Evolutionary conservation across 2,329 filamentous ascomycete species (phyloP), one percentile per base, ranked within the genome.

Genomic region (Pseudogymnoascus sp.): DNA sequence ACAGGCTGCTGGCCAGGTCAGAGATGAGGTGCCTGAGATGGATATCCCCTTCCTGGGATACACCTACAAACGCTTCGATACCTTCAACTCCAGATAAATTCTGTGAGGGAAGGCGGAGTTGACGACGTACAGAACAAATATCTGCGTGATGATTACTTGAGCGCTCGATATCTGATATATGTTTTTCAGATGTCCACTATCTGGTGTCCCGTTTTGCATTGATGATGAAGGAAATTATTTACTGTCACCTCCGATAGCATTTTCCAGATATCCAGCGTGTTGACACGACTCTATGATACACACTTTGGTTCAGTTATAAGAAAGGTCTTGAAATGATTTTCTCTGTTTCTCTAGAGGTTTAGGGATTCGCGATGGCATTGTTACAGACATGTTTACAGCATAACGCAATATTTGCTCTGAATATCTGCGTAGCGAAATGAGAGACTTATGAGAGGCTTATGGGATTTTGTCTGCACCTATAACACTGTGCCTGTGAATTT

Each of bases 1-100:
- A 17, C 90, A 95, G 75, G 90, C 90, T 58, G 83, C 88, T 65
- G 72, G 71, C 39, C 68, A 68, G 61, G 74, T 75, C 65, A 79
- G 82, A 8, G 90, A 93, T 68, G 89, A 96, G 73, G 87, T 91
- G 66, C 91, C 92, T 3, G 93, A 96, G 77, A 92, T 97, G 85
- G 96, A 90, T 77, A 78, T 99, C 76, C 94, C 94, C 2, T 99
- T 96, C 74, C 94, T 96, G 69, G 91, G 91, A 36, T 96, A 96
- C 76, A 96, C 94, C 7, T 99, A 97, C 81, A 99, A 97, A 84
- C 90, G 94, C 64, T 99, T 99, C 69, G 84, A 87, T 74, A 85
- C 47, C 29, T 54, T 54, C 29, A 54, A 21, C 47, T 54, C 47
- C 29, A 54, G 47, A 54, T 54, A 54, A 35, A 33, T 11, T 54